phyloP scores from a whole-genome alignment of 164 flowering plant genomes.

The Cinnamomum chago region DNA sequence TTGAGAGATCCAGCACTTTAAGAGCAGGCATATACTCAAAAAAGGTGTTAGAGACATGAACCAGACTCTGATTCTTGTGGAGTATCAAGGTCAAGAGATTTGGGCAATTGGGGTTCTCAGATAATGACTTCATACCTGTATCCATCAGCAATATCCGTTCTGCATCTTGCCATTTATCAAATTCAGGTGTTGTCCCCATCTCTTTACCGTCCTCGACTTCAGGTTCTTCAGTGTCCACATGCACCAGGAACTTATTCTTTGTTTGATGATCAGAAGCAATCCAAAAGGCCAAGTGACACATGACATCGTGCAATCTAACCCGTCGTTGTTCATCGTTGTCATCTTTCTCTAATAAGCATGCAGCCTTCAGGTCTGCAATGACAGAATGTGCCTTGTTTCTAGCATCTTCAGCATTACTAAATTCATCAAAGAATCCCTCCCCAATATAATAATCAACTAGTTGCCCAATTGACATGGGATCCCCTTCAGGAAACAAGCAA shows the following conservation, averaged over 20 bases:
- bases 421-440: conserved; percentile 11
- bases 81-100: conserved; percentile 19
- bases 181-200: not conserved
- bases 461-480: not conserved
- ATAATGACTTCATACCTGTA: conserved; percentile 1
- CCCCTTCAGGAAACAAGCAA: conserved; percentile 12
- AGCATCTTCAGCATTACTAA: conserved; percentile 6
- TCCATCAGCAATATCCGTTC: conserved; percentile 15
- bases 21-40: conserved; percentile 11
- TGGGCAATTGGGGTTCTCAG: conserved; percentile 12
- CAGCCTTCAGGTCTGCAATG: conserved; percentile 8
- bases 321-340: not conserved
- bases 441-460: conserved; percentile 12
- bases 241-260: conserved; percentile 4
- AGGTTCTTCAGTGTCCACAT: not conserved
- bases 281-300: conserved; percentile 13
- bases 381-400: conserved; percentile 7
- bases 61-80: not conserved
- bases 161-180: conserved; percentile 9
- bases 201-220: not conserved
- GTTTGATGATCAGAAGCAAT: conserved; percentile 8
- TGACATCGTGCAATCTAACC: conserved; percentile 17
- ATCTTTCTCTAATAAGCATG: conserved; percentile 11
- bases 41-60: not conserved
- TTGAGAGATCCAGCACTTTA: conserved; percentile 15